These are phyloP conservation scores for Cercis canadensis DNA, from an alignment of 306 rosid genomes.

Conservation along the genomic window DNA sequence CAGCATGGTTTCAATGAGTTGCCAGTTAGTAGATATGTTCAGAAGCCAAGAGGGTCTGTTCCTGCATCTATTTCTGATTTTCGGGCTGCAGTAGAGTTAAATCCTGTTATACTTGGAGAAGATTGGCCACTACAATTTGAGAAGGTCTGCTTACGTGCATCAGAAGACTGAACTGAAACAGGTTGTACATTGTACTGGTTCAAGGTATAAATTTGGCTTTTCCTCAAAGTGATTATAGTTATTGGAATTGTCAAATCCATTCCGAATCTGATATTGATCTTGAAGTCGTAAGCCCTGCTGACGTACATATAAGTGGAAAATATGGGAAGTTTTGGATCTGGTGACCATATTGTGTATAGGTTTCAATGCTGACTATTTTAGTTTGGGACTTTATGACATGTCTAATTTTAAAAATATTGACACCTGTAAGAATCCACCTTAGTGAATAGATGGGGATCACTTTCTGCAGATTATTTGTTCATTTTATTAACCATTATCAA, in stretches of 20 bases:
- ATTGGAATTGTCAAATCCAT: constrained; percentile 28
- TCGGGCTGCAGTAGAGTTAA: constrained; percentile 61
- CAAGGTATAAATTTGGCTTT: constrained; percentile 30
- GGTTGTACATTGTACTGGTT: constrained; percentile 34
- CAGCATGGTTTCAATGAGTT: constrained; percentile 41
- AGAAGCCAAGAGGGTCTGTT: constrained; percentile 45
- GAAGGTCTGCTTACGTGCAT: constrained; percentile 50
- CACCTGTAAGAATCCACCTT: constrained; percentile 38
- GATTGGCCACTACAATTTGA: constrained; percentile 66
- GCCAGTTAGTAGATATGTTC: constrained; percentile 37
- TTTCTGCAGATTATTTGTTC: constrained; percentile 36
- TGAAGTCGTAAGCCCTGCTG: constrained; percentile 30
- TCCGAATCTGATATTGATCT: constrained; percentile 43
- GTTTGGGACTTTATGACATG: constrained; percentile 41
- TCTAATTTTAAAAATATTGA: constrained; percentile 37
- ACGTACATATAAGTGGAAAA: constrained; percentile 40
- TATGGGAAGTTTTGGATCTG: constrained; percentile 45
- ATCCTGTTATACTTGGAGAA: constrained; percentile 65
- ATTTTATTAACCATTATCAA: constrained; percentile 28
- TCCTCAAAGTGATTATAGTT: constrained; percentile 33
- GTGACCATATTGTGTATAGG: constrained; percentile 53
- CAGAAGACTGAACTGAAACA: constrained; percentile 43
- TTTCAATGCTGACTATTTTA: constrained; percentile 40
- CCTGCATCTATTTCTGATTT: constrained; percentile 57
- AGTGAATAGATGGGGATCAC: constrained; percentile 44